Conservation (phyloP, 768 basidiomycete genomes). For the Termitomyces sp. region DNA sequence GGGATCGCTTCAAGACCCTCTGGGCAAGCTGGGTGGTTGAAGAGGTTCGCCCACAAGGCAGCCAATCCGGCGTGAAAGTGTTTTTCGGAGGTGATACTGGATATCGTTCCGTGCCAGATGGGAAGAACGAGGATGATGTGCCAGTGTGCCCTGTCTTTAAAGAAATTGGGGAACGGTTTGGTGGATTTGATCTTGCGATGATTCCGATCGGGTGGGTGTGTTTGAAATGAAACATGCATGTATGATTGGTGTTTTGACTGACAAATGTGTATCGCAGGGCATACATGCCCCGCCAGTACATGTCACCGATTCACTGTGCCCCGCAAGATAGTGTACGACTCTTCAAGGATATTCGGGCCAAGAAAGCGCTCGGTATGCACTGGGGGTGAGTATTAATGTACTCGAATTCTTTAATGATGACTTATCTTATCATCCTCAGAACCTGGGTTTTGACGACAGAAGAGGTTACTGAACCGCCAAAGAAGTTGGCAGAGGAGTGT, state of each 20-base stretch:
- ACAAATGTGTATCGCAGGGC: conserved; percentile 36
- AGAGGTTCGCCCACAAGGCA: conserved; percentile 29
- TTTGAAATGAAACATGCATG: neutral
- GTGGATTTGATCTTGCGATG: conserved; percentile 64
- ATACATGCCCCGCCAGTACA: conserved; percentile 50
- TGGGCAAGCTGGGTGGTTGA: conserved; percentile 69
- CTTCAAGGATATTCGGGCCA: conserved; percentile 59
- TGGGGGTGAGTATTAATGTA: conserved; percentile 52
- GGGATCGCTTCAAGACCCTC: conserved; percentile 53
- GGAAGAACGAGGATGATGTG: conserved; percentile 46
- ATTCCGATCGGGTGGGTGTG: conserved; percentile 61
- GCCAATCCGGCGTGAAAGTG: conserved; percentile 29
- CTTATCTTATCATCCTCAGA: conserved; percentile 18
- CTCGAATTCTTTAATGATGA: neutral
- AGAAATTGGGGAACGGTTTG: conserved; percentile 62
- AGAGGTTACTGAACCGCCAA: too few species aligned
- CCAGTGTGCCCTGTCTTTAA: conserved; percentile 71
- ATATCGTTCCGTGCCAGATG: conserved; percentile 44
- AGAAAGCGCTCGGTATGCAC: conserved; percentile 65
- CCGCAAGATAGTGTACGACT: conserved; percentile 68
- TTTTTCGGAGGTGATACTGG: conserved; percentile 75
- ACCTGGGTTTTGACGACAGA: conserved; percentile 54
- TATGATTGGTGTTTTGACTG: neutral
- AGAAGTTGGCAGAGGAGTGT: too few species aligned
- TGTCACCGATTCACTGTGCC: conserved; percentile 60